Evolutionary conservation across 495 filamentous ascomycete species (phyloP).

Genomic region (Sphaerosporella brunnea): DNA sequence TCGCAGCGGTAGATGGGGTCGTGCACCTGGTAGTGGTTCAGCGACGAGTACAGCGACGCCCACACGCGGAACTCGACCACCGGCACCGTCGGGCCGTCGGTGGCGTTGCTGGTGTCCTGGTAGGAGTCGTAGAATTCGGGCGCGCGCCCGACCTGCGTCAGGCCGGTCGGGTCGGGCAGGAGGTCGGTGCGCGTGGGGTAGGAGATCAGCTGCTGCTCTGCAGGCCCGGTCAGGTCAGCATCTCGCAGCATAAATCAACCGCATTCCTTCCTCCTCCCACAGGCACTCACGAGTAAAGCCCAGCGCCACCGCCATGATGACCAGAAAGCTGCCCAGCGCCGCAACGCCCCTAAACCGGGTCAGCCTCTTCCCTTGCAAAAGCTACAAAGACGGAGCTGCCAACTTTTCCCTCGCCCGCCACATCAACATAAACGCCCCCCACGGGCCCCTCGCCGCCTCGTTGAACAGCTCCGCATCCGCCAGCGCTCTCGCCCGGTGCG

Average conservation of each 20-base stretch:
- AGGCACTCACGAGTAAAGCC: neutral
- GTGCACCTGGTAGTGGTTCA: neutral
- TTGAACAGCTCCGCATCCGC: slow-evolving; percentile 9
- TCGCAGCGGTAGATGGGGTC: slow-evolving; percentile 14
- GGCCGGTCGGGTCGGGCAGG: neutral
- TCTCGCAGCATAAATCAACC: neutral
- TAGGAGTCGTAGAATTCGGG: neutral
- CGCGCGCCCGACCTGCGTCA: neutral
- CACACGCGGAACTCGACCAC: slow-evolving; percentile 9
- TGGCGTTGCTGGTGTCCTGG: neutral
- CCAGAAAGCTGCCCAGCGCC: neutral
- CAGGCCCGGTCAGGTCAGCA: slow-evolving; percentile 9
- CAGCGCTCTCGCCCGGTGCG: slow-evolving; percentile 6
- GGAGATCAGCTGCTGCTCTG: slow-evolving; percentile 20
- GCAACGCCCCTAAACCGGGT: neutral
- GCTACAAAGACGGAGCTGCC: neutral
- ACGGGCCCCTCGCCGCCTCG: slow-evolving; percentile 12
- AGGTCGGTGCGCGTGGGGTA: slow-evolving; percentile 12
- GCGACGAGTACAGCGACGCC: slow-evolving; percentile 13
- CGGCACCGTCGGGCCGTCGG: neutral
- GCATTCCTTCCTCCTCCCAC: no score
- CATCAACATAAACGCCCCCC: slow-evolving; percentile 10
- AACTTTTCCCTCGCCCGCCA: slow-evolving; percentile 9
- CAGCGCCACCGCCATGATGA: neutral
- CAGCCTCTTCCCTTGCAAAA: neutral